These are phyloP conservation scores for Candida boidinii DNA, from an alignment of 805 yeast species.

Conservation along the genomic window DNA sequence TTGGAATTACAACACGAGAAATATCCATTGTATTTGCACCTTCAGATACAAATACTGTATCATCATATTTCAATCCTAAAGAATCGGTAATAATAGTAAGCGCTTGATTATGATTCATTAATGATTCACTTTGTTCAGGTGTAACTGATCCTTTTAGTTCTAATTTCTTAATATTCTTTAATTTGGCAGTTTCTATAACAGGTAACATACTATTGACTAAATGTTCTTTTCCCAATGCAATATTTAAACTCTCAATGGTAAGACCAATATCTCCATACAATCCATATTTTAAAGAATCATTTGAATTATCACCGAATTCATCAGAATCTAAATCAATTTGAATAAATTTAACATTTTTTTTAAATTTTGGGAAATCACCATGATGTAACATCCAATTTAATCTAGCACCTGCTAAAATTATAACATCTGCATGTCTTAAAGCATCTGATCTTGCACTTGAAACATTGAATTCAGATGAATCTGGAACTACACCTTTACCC, in stretches of 20 bases:
- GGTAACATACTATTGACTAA: conserved; percentile 24
- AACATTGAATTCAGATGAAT: conserved; percentile 35
- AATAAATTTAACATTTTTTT: conserved; percentile 35
- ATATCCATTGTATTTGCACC: conserved; percentile 79
- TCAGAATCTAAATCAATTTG: conserved; percentile 49
- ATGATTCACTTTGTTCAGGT: conserved; percentile 25
- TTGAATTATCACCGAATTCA: conserved; percentile 26
- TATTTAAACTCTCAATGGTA: conserved; percentile 28
- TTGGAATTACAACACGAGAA: conserved; percentile 53
- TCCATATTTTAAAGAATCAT: conserved; percentile 5
- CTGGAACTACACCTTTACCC: conserved; percentile 68
- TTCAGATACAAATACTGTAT: conserved; percentile 45
- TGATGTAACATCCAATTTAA: conserved; percentile 68
- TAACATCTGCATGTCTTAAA: conserved; percentile 46
- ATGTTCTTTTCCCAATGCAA: conserved; percentile 10
- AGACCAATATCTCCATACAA: conserved; percentile 40
- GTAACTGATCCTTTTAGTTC: conserved; percentile 24
- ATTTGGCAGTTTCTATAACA: conserved; percentile 12
- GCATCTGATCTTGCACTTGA: conserved; percentile 62
- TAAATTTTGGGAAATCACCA: conserved; percentile 51
- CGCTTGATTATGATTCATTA: conserved; percentile 44
- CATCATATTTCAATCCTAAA: conserved; percentile 21
- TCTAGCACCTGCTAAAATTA: conserved; percentile 56
- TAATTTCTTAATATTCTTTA: too few relatives aligned
- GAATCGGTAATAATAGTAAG: conserved; percentile 38